A percentile compares a stretch with the other conserved stretches of the same genome.
phyloP scores from a whole-genome alignment of 768 basidiomycete genomes.

The Leccinum sublutescens region DNA sequence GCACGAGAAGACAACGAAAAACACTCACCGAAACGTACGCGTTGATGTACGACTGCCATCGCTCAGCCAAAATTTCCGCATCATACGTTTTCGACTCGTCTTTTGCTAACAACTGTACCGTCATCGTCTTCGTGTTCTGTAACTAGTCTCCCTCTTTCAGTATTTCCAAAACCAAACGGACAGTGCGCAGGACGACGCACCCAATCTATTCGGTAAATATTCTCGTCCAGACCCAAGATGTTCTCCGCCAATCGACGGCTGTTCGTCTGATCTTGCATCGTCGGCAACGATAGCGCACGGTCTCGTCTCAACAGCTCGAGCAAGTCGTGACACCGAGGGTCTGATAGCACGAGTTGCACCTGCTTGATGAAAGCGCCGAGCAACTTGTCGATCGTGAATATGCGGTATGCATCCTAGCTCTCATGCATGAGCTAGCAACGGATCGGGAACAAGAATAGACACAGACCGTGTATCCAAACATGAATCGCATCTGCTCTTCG shows the following conservation, averaged over 20 bases:
- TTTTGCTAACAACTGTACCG: constrained; percentile 75
- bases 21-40: constrained; percentile 64
- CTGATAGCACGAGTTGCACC: constrained; percentile 70
- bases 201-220: constrained; percentile 80
- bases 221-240: constrained; percentile 71
- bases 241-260: constrained; percentile 67
- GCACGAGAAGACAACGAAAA: neutral
- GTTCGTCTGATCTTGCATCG: constrained; percentile 70
- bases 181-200: constrained; percentile 37
- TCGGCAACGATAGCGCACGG: constrained; percentile 53
- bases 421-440: constrained; percentile 1
- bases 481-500: constrained; percentile 86
- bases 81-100: constrained; percentile 76
- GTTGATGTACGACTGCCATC: constrained; percentile 81
- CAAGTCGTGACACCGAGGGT: constrained; percentile 69
- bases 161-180: neutral
- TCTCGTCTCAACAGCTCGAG: constrained; percentile 71
- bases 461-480: constrained; percentile 79
- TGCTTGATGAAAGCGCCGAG: constrained; percentile 88
- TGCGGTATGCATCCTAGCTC: constrained; percentile 70
- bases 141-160: constrained; percentile 41
- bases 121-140: constrained; percentile 62
- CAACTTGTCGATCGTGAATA: constrained; percentile 94
- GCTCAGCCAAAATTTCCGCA: constrained; percentile 68
- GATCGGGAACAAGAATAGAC: neutral